Percentiles rank a stretch among this genome's conserved stretches.
These are phyloP conservation scores for Hyphopichia wangnamkhiaoensis DNA, from an alignment of 1,139 yeast species.

Conservation along the genomic window DNA sequence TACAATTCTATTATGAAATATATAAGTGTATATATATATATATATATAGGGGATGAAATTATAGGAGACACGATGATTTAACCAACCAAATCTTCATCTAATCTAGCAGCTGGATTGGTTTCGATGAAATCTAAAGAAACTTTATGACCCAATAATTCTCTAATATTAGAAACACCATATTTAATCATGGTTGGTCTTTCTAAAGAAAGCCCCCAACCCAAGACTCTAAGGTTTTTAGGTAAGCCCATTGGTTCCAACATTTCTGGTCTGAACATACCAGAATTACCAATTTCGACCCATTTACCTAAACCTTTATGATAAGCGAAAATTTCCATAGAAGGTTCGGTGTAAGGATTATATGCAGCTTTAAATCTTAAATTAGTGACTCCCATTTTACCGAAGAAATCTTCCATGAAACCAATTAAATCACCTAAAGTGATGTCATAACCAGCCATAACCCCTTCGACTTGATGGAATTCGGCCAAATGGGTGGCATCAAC, in stretches of 20 bases:
- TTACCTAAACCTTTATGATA: slow-evolving; percentile 92
- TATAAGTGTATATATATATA: not conserved
- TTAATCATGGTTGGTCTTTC: slow-evolving; percentile 99
- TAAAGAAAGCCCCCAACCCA: slow-evolving; percentile 96
- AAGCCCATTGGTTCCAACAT: slow-evolving; percentile 98
- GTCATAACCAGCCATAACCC: slow-evolving; percentile 96
- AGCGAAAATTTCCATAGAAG: slow-evolving; percentile 95
- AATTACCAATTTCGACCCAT: slow-evolving; percentile 99
- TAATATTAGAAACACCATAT: slow-evolving; percentile 91
- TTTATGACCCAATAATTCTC: slow-evolving; percentile 94
- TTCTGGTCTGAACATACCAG: slow-evolving; percentile 99
- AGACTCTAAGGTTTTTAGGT: slow-evolving; percentile 89
- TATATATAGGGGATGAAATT: slow-evolving; percentile 1
- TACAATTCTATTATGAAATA: not conserved
- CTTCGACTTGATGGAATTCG: slow-evolving; percentile 99
- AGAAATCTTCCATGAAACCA: slow-evolving; percentile 98
- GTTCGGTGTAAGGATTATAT: slow-evolving; percentile 98
- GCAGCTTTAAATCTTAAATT: slow-evolving; percentile 97
- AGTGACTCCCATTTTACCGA: slow-evolving; percentile 95
- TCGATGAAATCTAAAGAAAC: slow-evolving; percentile 92
- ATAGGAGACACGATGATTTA: slow-evolving; percentile 7
- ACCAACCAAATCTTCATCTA: slow-evolving; percentile 58
- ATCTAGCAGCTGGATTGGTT: slow-evolving; percentile 95
- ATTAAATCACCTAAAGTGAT: slow-evolving; percentile 93
- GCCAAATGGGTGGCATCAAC: slow-evolving; percentile 99